Conservation (phyloP, 306 rosid species). For the Phaseolus lunatus region DNA sequence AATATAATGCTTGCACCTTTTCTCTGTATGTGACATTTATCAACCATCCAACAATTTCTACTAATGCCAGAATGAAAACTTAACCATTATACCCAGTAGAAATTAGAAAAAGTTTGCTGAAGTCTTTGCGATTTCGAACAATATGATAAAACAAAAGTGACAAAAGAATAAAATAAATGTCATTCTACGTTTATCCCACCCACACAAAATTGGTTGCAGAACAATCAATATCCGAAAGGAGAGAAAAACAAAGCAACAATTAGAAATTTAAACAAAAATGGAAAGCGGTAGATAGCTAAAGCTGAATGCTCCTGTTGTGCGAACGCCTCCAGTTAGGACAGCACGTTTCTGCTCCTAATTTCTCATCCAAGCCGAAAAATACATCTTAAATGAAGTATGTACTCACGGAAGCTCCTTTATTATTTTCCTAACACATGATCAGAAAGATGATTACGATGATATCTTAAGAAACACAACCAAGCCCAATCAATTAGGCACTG, state of each 20-base stretch:
- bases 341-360: slow-evolving; percentile 42
- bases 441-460: slow-evolving; percentile 49
- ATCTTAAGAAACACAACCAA: slow-evolving; percentile 15
- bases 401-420: slow-evolving; percentile 56
- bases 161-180: slow-evolving; percentile 37
- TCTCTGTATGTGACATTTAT: too few species aligned
- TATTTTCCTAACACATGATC: slow-evolving; percentile 39
- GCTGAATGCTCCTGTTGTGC: slow-evolving; percentile 47
- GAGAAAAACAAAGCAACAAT: not conserved
- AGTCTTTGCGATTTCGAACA: slow-evolving; percentile 3
- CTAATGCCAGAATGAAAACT: too few species aligned
- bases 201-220: slow-evolving; percentile 40
- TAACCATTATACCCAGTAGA: too few species aligned
- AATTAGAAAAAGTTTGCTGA: not conserved
- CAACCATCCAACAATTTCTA: too few species aligned
- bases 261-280: slow-evolving; percentile 27
- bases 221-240: slow-evolving; percentile 28
- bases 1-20: too few species aligned
- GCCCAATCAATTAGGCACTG: slow-evolving; percentile 62
- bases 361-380: slow-evolving; percentile 40
- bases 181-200: slow-evolving; percentile 43
- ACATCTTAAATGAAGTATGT: slow-evolving; percentile 40
- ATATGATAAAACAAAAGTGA: slow-evolving; percentile 18
- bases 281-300: slow-evolving; percentile 41
- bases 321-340: slow-evolving; percentile 47